phyloP scores from a whole-genome alignment of 495 filamentous ascomycete genomes.

The Penicillium tannophilum region DNA sequence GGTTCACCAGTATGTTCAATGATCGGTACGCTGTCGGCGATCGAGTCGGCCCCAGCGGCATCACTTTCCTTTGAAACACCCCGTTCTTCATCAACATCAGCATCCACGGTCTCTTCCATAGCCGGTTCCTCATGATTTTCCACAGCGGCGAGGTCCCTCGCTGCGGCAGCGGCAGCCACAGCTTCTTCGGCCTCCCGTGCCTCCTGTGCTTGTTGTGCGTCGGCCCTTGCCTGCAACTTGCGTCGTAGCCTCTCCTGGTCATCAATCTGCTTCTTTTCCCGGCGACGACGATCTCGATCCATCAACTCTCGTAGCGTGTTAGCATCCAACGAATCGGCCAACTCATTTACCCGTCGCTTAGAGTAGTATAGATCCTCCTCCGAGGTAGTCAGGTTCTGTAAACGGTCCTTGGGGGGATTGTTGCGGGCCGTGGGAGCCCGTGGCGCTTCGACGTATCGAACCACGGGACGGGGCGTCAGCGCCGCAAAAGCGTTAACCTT shows the following conservation, averaged over 20 bases:
- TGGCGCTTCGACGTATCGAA: constrained; percentile 70
- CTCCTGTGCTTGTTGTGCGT: constrained; percentile 58
- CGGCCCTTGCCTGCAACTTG: constrained; percentile 66
- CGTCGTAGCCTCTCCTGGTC: constrained; percentile 72
- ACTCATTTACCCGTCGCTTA: constrained; percentile 71
- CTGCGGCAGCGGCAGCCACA: background rate
- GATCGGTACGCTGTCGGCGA: constrained; percentile 37
- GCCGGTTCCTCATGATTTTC: background rate
- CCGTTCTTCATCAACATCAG: constrained; percentile 17
- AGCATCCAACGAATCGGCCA: constrained; percentile 81
- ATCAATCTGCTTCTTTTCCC: constrained; percentile 68
- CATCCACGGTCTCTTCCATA: constrained; percentile 13
- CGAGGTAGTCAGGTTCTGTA: constrained; percentile 48
- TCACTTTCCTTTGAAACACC: constrained; percentile 33
- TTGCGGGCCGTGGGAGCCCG: constrained; percentile 44
- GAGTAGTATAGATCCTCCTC: constrained; percentile 65
- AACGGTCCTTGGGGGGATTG: constrained; percentile 44
- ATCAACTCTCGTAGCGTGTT: constrained; percentile 78
- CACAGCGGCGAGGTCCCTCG: background rate
- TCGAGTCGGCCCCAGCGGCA: constrained; percentile 25
- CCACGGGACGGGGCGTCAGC: constrained; percentile 75
- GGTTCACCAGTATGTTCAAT: constrained; percentile 42
- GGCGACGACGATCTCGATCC: constrained; percentile 78
- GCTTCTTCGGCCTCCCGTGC: constrained; percentile 14
- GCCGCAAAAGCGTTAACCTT: constrained; percentile 73